Evolutionary conservation across 2,329 filamentous ascomycete species (phyloP).

Genomic region (Colletotrichum echinochloae): DNA sequence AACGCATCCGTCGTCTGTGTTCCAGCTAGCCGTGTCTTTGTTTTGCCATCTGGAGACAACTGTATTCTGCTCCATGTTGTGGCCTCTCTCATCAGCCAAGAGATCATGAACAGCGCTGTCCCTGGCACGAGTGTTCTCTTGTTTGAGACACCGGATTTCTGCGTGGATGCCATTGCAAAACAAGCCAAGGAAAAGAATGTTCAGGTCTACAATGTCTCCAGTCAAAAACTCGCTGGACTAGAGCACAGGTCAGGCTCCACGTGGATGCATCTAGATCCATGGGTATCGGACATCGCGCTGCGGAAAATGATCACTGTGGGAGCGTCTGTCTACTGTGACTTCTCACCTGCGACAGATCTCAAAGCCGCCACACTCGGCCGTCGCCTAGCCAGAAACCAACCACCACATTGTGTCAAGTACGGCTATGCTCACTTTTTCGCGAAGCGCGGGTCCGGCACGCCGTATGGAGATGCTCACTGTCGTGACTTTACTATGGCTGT

Average conservation of each 20-base stretch:
- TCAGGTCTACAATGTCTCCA: neutral
- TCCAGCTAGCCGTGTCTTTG: neutral
- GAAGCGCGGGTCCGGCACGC: neutral
- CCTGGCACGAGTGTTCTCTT: conserved; percentile 1
- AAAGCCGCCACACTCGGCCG: neutral
- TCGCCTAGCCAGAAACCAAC: conserved; percentile 2
- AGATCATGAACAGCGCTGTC: neutral
- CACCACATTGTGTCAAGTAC: neutral
- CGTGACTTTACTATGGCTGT: neutral
- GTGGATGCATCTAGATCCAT: neutral
- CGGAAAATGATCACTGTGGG: neutral
- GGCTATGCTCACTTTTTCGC: neutral
- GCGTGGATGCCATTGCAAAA: neutral
- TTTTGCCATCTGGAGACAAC: neutral
- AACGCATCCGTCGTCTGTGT: conserved; percentile 19
- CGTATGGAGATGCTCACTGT: neutral
- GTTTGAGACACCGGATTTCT: conserved; percentile 16
- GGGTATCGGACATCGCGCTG: neutral
- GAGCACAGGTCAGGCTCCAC: neutral
- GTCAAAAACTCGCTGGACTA: neutral
- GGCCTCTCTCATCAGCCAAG: neutral
- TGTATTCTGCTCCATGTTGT: neutral
- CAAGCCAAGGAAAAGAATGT: neutral
- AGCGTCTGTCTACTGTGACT: conserved; percentile 3
- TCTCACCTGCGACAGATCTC: neutral